A percentile compares a stretch with the other conserved stretches of the same genome.
phyloP scores from a whole-genome alignment of 1,284 basidiomycete genomes.

The Xerocomus nothofagi region DNA sequence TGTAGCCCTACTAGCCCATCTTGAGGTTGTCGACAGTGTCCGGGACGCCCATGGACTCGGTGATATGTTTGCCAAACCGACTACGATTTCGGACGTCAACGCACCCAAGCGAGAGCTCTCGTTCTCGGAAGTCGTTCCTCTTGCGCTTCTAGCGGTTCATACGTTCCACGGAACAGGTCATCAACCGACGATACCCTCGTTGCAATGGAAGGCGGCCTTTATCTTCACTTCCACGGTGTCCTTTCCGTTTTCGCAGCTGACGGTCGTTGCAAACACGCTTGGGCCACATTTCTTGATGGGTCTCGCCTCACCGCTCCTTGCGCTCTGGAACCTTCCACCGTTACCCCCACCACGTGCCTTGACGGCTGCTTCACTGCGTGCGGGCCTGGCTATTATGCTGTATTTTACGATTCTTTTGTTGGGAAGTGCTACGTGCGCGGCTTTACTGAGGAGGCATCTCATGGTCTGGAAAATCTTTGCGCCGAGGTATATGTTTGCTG shows the following conservation, averaged over 20 bases:
- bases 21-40: conserved; percentile 79
- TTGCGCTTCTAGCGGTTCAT: conserved; percentile 76
- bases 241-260: conserved; percentile 76
- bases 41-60: conserved; percentile 68
- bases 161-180: conserved; percentile 91
- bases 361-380: conserved; percentile 43
- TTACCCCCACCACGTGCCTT: conserved; percentile 21
- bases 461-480: conserved; percentile 99
- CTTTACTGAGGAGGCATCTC: conserved; percentile 82
- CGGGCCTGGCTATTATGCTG: conserved; percentile 56
- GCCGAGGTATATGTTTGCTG: conserved; percentile 87
- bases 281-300: conserved; percentile 70
- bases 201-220: conserved; percentile 97
- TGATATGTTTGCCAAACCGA: conserved; percentile 48
- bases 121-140: conserved; percentile 69
- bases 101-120: conserved; percentile 16
- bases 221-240: conserved; percentile 64
- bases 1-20: conserved; percentile 65
- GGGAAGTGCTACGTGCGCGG: conserved; percentile 72
- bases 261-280: conserved; percentile 83
- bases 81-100: conserved; percentile 28
- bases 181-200: conserved; percentile 83
- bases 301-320: conserved; percentile 71
- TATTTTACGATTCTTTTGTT: conserved; percentile 73
- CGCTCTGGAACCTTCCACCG: conserved; percentile 87